A percentile compares a stretch with the other conserved stretches of the same genome.
These are phyloP conservation scores for Teunomyces atbi DNA, from an alignment of 805 yeast genomes.

Conservation along the genomic window DNA sequence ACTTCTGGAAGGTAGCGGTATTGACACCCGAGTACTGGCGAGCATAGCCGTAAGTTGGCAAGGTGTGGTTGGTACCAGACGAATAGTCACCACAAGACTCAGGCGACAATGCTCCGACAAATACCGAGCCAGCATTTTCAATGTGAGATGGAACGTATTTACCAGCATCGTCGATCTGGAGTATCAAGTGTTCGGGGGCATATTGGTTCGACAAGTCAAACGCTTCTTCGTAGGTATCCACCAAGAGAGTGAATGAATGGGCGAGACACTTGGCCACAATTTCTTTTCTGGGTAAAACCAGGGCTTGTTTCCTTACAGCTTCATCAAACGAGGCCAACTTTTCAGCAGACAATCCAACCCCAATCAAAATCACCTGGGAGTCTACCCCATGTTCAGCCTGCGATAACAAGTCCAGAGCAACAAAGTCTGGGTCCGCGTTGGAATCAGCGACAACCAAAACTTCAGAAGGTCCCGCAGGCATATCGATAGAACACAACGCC, in stretches of 20 bases:
- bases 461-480: slow-evolving; percentile 99
- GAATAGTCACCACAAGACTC: slow-evolving; percentile 99
- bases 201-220: slow-evolving; percentile 83
- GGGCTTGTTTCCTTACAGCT: slow-evolving; percentile 84
- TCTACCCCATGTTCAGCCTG: slow-evolving; percentile 99
- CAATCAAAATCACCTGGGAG: slow-evolving; percentile 91
- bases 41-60: slow-evolving; percentile 98
- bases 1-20: slow-evolving; percentile 93
- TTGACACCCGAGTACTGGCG: slow-evolving; percentile 97
- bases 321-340: slow-evolving; percentile 71
- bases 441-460: slow-evolving; percentile 93
- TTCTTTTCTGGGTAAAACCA: slow-evolving; percentile 82
- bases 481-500: slow-evolving; percentile 93
- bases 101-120: slow-evolving; percentile 95
- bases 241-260: slow-evolving; percentile 81
- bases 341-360: slow-evolving; percentile 62
- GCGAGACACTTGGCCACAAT: slow-evolving; percentile 90
- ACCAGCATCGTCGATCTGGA: slow-evolving; percentile 81
- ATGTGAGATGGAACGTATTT: slow-evolving; percentile 66
- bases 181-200: slow-evolving; percentile 97
- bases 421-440: slow-evolving; percentile 88
- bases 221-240: slow-evolving; percentile 73
- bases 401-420: slow-evolving; percentile 92
- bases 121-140: slow-evolving; percentile 93
- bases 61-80: slow-evolving; percentile 95